Base-by-base conservation (phyloP, 2,329 filamentous ascomycete species). In the Neophaeococcomyces aloes region DNA sequence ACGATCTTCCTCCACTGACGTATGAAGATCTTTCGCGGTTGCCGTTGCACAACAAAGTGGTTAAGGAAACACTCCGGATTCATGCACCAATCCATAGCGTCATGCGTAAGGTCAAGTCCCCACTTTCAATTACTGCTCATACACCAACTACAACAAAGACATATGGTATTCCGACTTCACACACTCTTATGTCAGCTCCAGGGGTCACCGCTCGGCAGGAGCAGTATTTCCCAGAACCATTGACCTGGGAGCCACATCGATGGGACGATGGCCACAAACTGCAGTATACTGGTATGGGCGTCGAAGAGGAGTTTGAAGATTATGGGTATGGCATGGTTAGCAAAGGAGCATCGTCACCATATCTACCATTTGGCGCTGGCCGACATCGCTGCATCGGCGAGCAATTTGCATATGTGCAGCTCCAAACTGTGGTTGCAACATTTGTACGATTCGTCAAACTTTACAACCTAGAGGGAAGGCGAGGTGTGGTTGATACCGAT, bases 341-440 rank as follows among this genome's bases (percentile, higher is more conserved):
- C 72, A 94, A 95, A 72, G 89, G 89, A 44, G 81, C 86, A 11
- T 78, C 78, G 47, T 93, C 84, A 41, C 88, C 89, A 0, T 96
- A 95, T 63, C 76, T 96, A 37, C 89, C 89, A 2, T 96, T 96
- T 60, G 89, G 89, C 46, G 89, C 88, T 23, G 89, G 89, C 32
- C 75, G 89, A 54, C 89, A 96, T 66, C 75, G 89, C 53, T 96
- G 89, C 66, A 95, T 96, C 59, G 89, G 89, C 53, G 89, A 96
- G 72, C 86, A 94, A 59, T 96, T 95, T 63, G 89, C 89, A 54
- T 94, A 93, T 61, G 74, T 93, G 46, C 89, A 96, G 67, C 71
- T 96, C 50, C 82, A 88, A 61, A 87, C 86, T 34, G 93, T 96
- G 53, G 70, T 81, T 10, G 86, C 81, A 39, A 79, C 79, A 46